phyloP scores from a whole-genome alignment of 352 stramenopile genomes.

The Phytophthora tentaculata region DNA sequence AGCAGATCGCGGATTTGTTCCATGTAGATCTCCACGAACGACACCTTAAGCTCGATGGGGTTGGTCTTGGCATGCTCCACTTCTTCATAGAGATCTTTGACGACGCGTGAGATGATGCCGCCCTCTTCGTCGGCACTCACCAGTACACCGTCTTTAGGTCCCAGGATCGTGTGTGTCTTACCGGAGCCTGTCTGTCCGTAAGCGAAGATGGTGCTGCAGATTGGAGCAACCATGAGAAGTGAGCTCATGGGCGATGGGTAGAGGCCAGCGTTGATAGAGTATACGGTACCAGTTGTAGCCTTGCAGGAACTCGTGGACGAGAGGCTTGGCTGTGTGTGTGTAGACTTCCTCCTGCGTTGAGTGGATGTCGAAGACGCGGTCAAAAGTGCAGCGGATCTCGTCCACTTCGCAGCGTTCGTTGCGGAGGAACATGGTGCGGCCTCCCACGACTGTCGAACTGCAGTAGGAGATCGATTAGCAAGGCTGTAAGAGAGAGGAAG shows the following conservation, averaged over 20 bases:
- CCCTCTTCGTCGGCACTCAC: slow-evolving; percentile 66
- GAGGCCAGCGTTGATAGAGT: neutral
- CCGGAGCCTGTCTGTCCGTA: slow-evolving; percentile 92
- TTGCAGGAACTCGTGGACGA: slow-evolving; percentile 71
- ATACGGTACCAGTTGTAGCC: slow-evolving; percentile 84
- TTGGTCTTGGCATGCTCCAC: slow-evolving; percentile 37
- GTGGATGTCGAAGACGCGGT: slow-evolving; percentile 67
- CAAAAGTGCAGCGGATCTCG: slow-evolving; percentile 78
- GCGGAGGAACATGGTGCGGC: slow-evolving; percentile 63
- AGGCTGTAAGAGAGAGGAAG: neutral
- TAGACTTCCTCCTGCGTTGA: slow-evolving; percentile 77
- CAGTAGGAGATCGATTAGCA: neutral
- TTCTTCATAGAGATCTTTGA: slow-evolving; percentile 55
- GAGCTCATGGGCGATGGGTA: no score
- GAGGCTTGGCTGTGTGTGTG: slow-evolving; percentile 65
- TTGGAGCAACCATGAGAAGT: neutral
- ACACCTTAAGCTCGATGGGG: slow-evolving; percentile 62
- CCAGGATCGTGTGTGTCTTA: slow-evolving; percentile 91
- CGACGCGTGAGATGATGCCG: slow-evolving; percentile 67
- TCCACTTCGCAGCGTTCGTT: slow-evolving; percentile 77
- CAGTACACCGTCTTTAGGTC: slow-evolving; percentile 65
- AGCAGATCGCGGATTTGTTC: slow-evolving; percentile 86
- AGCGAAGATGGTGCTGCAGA: slow-evolving; percentile 81
- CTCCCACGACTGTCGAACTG: slow-evolving; percentile 65
- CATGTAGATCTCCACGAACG: slow-evolving; percentile 92